Conservation (phyloP, 2,329 filamentous ascomycete species). For the Rhytidhysteron rufulum region DNA sequence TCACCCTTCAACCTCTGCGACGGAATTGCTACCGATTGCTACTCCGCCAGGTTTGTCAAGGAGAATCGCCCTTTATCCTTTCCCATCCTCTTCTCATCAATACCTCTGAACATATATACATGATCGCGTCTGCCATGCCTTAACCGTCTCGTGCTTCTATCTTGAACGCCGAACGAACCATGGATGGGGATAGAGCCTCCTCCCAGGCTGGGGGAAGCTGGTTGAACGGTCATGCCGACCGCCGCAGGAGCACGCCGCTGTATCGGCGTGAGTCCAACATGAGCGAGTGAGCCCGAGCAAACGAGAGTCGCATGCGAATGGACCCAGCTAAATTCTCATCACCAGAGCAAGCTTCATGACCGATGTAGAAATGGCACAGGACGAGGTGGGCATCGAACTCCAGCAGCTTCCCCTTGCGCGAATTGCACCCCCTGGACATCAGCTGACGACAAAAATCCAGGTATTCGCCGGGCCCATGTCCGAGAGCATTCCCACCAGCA, state of each 20-base stretch:
- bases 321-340: not conserved
- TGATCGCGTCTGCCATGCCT: too few species aligned
- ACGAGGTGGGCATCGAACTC: conserved; percentile 63
- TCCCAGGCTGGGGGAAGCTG: conserved; percentile 14
- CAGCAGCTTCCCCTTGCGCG: conserved; percentile 15
- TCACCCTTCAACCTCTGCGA: too few species aligned
- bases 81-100: too few species aligned
- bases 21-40: too few species aligned
- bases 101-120: too few species aligned
- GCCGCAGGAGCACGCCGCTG: conserved; percentile 38
- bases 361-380: conserved; percentile 97
- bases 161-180: not conserved
- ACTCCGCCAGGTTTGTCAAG: too few species aligned
- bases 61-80: too few species aligned
- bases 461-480: conserved; percentile 90
- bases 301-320: conserved; percentile 11
- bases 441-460: conserved; percentile 41
- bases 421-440: conserved; percentile 18
- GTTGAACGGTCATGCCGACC: conserved; percentile 14
- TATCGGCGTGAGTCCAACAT: conserved; percentile 68
- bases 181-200: conserved; percentile 6
- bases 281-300: conserved; percentile 52
- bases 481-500: conserved; percentile 91
- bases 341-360: conserved; percentile 71
- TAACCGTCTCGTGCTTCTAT: too few species aligned